Conservation (phyloP, 192 early-diverging fungal species). For the Linnemannia schmuckeri region DNA sequence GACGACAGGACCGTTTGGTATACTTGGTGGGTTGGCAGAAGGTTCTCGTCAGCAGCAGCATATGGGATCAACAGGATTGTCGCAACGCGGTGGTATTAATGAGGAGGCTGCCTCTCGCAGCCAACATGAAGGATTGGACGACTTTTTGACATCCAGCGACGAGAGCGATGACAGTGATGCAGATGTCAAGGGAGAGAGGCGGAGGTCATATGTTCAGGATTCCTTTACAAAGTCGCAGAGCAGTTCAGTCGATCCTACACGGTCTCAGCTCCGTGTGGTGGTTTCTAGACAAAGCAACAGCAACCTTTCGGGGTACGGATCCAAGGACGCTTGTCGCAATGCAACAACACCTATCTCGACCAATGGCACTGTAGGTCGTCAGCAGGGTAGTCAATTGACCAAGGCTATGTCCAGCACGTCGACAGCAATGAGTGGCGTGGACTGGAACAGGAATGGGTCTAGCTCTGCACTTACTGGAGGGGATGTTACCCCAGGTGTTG, state of each 20-base stretch:
- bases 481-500: slow-evolving; percentile 18
- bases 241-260: background rate
- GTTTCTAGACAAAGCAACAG: background rate
- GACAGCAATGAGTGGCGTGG: background rate
- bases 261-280: background rate
- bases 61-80: background rate
- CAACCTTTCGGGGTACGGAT: background rate
- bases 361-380: slow-evolving; percentile 17
- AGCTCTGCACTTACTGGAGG: slow-evolving; percentile 22
- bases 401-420: slow-evolving; percentile 3
- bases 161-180: background rate
- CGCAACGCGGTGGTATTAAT: background rate
- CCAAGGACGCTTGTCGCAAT: background rate
- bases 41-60: too few species aligned
- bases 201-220: background rate
- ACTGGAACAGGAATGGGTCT: slow-evolving; percentile 41
- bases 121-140: background rate
- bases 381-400: background rate
- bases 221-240: background rate
- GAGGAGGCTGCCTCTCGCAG: background rate
- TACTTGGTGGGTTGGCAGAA: too few species aligned
- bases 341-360: slow-evolving; percentile 7
- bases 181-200: background rate
- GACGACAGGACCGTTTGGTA: background rate
- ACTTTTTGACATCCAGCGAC: background rate